Evolutionary conservation across 257 asterid genomes (phyloP), one percentile per base, ranked within the genome.

Genomic region (Ophiorrhiza pumila): DNA sequence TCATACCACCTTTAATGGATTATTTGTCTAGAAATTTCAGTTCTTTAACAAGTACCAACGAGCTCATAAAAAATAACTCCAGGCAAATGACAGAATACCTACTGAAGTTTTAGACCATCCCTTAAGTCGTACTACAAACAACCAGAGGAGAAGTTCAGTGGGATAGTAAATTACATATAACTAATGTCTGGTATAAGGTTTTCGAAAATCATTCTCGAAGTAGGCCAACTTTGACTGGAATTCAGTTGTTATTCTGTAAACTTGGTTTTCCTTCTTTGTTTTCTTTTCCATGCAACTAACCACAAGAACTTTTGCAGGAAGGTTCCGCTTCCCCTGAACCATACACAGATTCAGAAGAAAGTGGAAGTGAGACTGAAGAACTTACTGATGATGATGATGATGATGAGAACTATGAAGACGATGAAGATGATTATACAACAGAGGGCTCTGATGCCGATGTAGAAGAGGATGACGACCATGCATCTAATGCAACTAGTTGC

Each of bases 321-420:
- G 92, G 90, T 64, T 84, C 96, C 5, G 80, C 46, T 61, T 68
- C 90, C 27, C 91, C 93, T 78, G 98, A 84, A 76, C 90, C 93
- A 39, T 95, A 95, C 80, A 86, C 99, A 57, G 97, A 95, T 72
- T 83, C 96, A 31, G 99, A 95, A 66, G 98, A 91, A 68, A 89
- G 88, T 80, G 97, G 87, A 68, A 87, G 92, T 74, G 98, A 87
- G 81, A 85, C 90, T 39, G 97, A 87, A 77, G 99, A 95, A 82
- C 83, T 91, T 72, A 86, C 91, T 49, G 99, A 93, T 77, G 96
- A 89, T 72, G 94, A 87, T 49, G 99, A 93, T 77, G 96, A 89
- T 72, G 94, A 87, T 73, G 89, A 88, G 47, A 81, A 73, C 53
- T 61, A 75, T 68, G 87, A 80, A 14, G 81, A 86, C 10, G 91